Evolutionary conservation across 2,329 filamentous ascomycete species (phyloP), one percentile per base, ranked within the genome.

Genomic region (Escovopsis sp.): DNA sequence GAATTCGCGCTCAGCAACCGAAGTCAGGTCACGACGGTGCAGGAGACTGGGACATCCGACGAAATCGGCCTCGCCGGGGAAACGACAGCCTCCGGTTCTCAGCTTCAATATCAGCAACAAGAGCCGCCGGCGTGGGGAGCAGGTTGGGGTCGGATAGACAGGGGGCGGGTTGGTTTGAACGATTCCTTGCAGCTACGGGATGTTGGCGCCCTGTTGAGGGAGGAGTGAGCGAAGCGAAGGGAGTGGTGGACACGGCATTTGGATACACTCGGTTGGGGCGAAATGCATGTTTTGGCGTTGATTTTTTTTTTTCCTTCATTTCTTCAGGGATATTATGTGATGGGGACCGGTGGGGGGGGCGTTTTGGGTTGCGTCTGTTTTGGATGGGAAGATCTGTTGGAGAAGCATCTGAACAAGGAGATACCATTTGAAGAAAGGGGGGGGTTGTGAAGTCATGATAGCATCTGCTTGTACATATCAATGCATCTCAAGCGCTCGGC

Each of bases 1-100:
- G 58, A 60, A 38, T 58, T 62, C 30, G 56, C 59, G 2, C 41
- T 62, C 25, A 51, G 57, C 39, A 53, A 48, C 33, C 52, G 55
- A 36, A 56, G 53, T 1, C 32, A 37, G 27, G 44, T 14, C 27
- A 20, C 27, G 4, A 34, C 39, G 36, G 33, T 45, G 4, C 48
- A 57, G 53, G 36, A 52, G 42, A 31, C 55, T 45, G 13, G 41
- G 15, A 43, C n/a, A 12, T 42, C 43, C 12, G 43, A 45, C 24
- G 43, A 45, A 10, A 39, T 45, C 20, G 42, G 40, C 2, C 37
- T 45, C 20, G 39, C 40, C 13, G 43, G 42, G 30, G 43, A 40
- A 12, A 39, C 40, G 4, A 11, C 41, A 16, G 14, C 31, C 7
- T 37, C 43, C 12, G 43, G 40, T 9, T 20, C 37, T 14, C 41